Evolutionary conservation across 2,329 filamentous ascomycete species (phyloP).

Genomic region (Penicillium sp.): DNA sequence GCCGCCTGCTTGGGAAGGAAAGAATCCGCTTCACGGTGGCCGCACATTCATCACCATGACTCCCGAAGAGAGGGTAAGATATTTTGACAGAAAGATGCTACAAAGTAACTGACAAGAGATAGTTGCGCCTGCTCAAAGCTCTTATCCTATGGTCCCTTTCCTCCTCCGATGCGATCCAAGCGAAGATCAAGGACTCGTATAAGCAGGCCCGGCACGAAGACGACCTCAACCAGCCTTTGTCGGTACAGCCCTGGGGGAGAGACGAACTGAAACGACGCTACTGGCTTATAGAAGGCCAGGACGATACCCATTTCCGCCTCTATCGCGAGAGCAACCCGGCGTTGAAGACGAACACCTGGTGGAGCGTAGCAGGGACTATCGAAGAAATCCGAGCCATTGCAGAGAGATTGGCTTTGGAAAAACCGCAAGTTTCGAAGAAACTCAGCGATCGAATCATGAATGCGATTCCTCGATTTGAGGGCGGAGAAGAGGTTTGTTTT

Average conservation of each 20-base stretch:
- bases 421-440: conserved; percentile 73
- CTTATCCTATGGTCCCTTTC: conserved; percentile 85
- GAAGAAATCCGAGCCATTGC: conserved; percentile 75
- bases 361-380: conserved; percentile 85
- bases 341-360: conserved; percentile 76
- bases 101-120: conserved; percentile 10
- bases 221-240: conserved; percentile 77
- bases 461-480: conserved; percentile 86
- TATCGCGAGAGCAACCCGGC: conserved; percentile 90
- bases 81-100: conserved; percentile 1
- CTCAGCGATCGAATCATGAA: conserved; percentile 72
- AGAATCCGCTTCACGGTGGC: conserved; percentile 77
- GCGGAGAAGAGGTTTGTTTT: conserved; percentile 73
- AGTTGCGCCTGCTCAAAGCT: conserved; percentile 80
- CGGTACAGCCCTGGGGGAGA: conserved; percentile 84
- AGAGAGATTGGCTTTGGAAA: conserved; percentile 74
- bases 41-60: conserved; percentile 78
- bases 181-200: conserved; percentile 80
- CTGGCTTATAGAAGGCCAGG: conserved; percentile 87
- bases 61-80: conserved; percentile 70
- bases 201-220: conserved; percentile 78
- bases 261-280: conserved; percentile 91
- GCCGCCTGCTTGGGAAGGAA: conserved; percentile 75
- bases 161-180: conserved; percentile 77
- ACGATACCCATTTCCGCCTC: conserved; percentile 89